A percentile compares a stretch with the other conserved stretches of the same genome.
These are phyloP conservation scores for Metschnikowia kofuensis DNA, from an alignment of 805 yeast genomes.

Conservation along the genomic window DNA sequence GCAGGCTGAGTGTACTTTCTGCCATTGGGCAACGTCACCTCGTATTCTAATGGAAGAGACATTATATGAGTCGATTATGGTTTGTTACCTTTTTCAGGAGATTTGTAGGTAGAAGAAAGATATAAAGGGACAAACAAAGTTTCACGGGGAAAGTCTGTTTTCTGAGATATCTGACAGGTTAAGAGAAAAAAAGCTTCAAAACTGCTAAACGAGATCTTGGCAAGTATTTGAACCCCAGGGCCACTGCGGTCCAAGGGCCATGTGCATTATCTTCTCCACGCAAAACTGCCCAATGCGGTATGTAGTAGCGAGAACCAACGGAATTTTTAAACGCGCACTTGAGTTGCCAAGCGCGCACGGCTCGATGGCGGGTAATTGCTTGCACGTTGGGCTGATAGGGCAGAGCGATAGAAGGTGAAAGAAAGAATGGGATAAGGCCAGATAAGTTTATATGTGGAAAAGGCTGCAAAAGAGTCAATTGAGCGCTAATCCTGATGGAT, in stretches of 20 bases:
- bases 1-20: constrained; percentile 50
- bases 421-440: too few species aligned
- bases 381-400: not conserved
- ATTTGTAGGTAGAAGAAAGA: not conserved
- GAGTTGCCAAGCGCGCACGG: not conserved
- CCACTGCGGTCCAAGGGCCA: not conserved
- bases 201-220: too few species aligned
- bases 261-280: not conserved
- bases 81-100: not conserved
- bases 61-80: constrained; percentile 12
- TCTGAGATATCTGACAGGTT: not conserved
- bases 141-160: too few species aligned
- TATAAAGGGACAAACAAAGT: too few species aligned
- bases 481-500: too few species aligned
- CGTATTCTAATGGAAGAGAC: constrained; percentile 37
- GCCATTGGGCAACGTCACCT: constrained; percentile 50
- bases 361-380: not conserved
- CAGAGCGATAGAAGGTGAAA: too few species aligned
- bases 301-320: too few species aligned
- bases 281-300: too few species aligned
- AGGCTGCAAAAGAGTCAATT: too few species aligned
- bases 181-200: not conserved
- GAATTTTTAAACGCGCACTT: too few species aligned
- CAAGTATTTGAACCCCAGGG: not conserved
- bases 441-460: too few species aligned